Base-by-base conservation (phyloP, 164 flowering plant genomes). In the Tinospora cordifolia region DNA sequence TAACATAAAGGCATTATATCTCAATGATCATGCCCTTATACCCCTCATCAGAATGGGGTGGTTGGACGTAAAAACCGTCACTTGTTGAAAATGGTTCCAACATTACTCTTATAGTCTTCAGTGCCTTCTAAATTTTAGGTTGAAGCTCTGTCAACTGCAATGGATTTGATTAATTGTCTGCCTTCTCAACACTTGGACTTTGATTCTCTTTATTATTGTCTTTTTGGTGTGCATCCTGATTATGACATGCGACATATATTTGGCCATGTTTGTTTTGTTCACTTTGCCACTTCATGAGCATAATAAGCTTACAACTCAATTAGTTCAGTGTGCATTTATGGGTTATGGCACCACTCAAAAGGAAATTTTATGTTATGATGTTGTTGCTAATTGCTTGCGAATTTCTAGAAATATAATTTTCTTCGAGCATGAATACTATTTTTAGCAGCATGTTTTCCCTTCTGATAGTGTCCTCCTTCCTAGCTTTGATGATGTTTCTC, bases 11-110 rank as follows among this genome's bases (percentile, higher is more conserved):
- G 57, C 1, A 41, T 70, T 0, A 2, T 26, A 0, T 54, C 40
- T 40, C 25, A 63, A 5, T 6, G 6, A 62, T 62, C 59, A 8
- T 62, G 66, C 8, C 67, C 66, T 14, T 46, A 70, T 15, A 70
- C 67, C 36, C 72, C 72, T 9, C 40, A 44, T 3, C 60, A 70
- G 12, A 70, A 39, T 24, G 72, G 58, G 8, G 10, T 70, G 1
- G 66, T 21, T 0, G 72, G 62, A 12, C 40, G 72, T 2, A 41
- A 44, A 6, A 49, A 70, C 17, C 9, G 39, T 0, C 58, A 70
- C 13, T 11, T 62, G 62, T 46, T 71, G 10, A 62, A 71, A 12
- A 47, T 26, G 9, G 46, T 57, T 17, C 19, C 41, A 1, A 47
- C 73, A 25, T 10, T 71, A 6, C 0, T 71, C 27, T 27, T 10